Conservation (phyloP, 345 rosid species). For the Laguncularia racemosa region DNA sequence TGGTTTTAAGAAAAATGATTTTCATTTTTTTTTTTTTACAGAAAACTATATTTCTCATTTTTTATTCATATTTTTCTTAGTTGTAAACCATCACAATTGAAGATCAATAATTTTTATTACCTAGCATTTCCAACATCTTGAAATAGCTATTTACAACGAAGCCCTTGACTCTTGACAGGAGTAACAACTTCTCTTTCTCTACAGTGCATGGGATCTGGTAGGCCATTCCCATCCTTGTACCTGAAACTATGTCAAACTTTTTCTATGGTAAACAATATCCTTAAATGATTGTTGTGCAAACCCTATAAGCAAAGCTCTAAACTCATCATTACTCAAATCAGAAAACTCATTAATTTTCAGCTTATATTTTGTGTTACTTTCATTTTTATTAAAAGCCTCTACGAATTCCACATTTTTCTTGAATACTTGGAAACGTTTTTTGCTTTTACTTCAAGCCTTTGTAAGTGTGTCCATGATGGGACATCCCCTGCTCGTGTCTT, state of each 20-base stretch:
- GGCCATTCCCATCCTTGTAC: slow-evolving; percentile 15
- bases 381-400: slow-evolving; percentile 21
- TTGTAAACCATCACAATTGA: no score
- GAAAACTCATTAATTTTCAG: slow-evolving; percentile 51
- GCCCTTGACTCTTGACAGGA: slow-evolving; percentile 38
- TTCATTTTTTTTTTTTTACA: no score
- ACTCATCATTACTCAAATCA: slow-evolving; percentile 47
- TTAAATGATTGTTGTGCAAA: slow-evolving; percentile 4
- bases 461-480: slow-evolving; percentile 23
- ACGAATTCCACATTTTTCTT: slow-evolving; percentile 27
- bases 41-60: no score
- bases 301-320: slow-evolving; percentile 31
- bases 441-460: slow-evolving; percentile 16
- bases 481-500: slow-evolving; percentile 34
- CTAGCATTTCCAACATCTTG: no score
- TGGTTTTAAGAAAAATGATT: no score
- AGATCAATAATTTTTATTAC: no score
- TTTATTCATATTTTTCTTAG: no score
- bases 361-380: slow-evolving; percentile 27
- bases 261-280: not conserved
- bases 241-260: not conserved
- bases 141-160: slow-evolving; percentile 32
- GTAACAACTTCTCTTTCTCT: slow-evolving; percentile 30
- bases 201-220: slow-evolving; percentile 31
- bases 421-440: slow-evolving; percentile 30